These are phyloP conservation scores for Nidularia pulvinata DNA, from an alignment of 768 basidiomycete genomes.

Conservation along the genomic window DNA sequence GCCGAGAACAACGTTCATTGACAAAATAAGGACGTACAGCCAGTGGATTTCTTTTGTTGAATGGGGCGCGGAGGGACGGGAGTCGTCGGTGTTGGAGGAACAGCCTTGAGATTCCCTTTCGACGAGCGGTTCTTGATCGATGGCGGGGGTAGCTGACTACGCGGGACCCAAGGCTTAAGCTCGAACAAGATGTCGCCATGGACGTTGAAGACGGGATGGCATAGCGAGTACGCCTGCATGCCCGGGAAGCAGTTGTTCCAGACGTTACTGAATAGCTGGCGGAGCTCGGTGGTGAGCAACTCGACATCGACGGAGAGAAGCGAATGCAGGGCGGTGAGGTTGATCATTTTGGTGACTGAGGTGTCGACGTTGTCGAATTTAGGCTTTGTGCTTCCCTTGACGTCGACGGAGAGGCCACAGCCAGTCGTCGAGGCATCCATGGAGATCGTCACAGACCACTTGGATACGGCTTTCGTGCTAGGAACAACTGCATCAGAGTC, in stretches of 20 bases:
- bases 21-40: no score
- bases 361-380: neutral
- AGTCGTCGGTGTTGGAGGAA: no score
- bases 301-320: neutral
- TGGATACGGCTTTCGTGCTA: neutral
- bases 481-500: neutral
- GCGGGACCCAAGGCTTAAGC: neutral
- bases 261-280: neutral
- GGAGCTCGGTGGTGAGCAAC: neutral
- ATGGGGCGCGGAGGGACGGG: no score
- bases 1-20: no score
- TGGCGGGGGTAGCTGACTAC: neutral
- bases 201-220: slow-evolving; percentile 5
- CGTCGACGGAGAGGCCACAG: slow-evolving; percentile 2
- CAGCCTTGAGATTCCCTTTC: no score
- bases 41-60: no score
- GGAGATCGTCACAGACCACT: neutral
- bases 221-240: slow-evolving; percentile 3
- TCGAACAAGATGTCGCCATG: slow-evolving; percentile 6
- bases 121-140: no score
- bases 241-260: slow-evolving; percentile 7
- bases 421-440: neutral
- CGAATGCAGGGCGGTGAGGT: slow-evolving; percentile 1
- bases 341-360: neutral
- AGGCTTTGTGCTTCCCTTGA: neutral